phyloP scores from a whole-genome alignment of 2,329 filamentous ascomycete genomes.

The Coleophoma cylindrospora region DNA sequence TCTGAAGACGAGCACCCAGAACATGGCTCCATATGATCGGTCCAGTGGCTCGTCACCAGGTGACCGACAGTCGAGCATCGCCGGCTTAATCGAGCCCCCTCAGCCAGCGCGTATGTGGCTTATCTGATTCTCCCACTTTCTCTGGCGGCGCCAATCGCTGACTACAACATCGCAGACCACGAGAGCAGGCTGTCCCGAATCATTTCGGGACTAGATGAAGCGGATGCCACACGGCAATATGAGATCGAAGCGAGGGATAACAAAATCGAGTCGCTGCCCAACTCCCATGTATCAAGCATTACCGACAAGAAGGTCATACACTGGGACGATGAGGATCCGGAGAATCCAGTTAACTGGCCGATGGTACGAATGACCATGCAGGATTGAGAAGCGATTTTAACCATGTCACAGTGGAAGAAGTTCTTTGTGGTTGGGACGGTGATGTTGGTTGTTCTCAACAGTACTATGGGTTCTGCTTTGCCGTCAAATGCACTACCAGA shows the following conservation, averaged over 20 bases:
- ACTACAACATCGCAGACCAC: constrained; percentile 4
- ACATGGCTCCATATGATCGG: not conserved
- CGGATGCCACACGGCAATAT: constrained; percentile 36
- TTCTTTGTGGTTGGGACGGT: constrained; percentile 45
- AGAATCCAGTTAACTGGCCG: constrained; percentile 27
- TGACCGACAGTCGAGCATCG: not conserved
- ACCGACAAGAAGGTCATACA: constrained; percentile 18
- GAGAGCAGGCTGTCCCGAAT: constrained; percentile 12
- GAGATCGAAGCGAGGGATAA: constrained; percentile 36
- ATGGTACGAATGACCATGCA: constrained; percentile 8
- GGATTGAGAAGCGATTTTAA: no score
- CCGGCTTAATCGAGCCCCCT: not conserved
- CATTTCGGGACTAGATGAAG: constrained; percentile 28
- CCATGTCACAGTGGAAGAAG: constrained; percentile 42
- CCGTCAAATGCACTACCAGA: constrained; percentile 57
- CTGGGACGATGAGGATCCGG: constrained; percentile 21
- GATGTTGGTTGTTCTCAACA: constrained; percentile 60
- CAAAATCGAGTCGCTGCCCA: constrained; percentile 17
- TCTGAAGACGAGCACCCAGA: not conserved
- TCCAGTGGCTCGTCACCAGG: not conserved
- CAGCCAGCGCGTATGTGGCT: not conserved
- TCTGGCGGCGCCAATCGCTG: not conserved
- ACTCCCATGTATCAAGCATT: constrained; percentile 14
- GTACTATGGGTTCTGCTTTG: constrained; percentile 60
- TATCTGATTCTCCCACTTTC: not conserved